phyloP scores from a whole-genome alignment of 495 filamentous ascomycete species.

The Achaetomiella virescens region DNA sequence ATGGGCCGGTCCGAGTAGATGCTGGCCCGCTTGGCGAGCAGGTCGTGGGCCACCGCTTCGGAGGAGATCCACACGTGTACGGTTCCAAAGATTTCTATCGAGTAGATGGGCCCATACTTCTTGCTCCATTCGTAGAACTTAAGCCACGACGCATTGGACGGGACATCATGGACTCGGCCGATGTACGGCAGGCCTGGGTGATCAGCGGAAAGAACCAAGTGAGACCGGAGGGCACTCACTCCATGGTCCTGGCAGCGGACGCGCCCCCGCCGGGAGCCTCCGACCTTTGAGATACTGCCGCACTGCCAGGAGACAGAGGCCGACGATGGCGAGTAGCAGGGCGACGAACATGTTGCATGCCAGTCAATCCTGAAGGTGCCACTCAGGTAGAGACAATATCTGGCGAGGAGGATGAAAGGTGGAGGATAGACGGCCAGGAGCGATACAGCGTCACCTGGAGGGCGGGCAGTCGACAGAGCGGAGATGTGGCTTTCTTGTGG shows the following conservation, averaged over 20 bases:
- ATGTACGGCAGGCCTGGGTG: conserved; percentile 44
- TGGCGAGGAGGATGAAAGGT: no score
- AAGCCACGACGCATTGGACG: conserved; percentile 43
- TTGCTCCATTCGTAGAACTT: conserved; percentile 59
- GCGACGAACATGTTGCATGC: conserved; percentile 2
- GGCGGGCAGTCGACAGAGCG: no score
- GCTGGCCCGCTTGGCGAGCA: conserved; percentile 51
- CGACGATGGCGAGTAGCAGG: neutral
- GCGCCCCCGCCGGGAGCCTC: conserved; percentile 4
- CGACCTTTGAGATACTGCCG: conserved; percentile 4
- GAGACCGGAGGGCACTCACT: neutral
- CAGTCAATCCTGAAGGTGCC: no score
- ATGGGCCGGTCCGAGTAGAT: conserved; percentile 58
- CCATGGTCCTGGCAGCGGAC: conserved; percentile 17
- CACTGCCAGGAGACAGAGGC: conserved; percentile 1
- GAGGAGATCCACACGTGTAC: conserved; percentile 55
- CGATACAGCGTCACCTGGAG: no score
- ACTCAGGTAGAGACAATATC: no score
- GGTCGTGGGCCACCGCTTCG: conserved; percentile 50
- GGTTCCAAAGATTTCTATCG: conserved; percentile 50
- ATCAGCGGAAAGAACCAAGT: neutral
- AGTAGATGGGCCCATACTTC: conserved; percentile 57
- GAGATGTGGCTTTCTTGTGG: no score
- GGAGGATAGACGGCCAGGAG: no score
- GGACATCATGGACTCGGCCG: conserved; percentile 55